phyloP scores from a whole-genome alignment of 2,329 filamentous ascomycete species.

The Moelleriella libera region DNA sequence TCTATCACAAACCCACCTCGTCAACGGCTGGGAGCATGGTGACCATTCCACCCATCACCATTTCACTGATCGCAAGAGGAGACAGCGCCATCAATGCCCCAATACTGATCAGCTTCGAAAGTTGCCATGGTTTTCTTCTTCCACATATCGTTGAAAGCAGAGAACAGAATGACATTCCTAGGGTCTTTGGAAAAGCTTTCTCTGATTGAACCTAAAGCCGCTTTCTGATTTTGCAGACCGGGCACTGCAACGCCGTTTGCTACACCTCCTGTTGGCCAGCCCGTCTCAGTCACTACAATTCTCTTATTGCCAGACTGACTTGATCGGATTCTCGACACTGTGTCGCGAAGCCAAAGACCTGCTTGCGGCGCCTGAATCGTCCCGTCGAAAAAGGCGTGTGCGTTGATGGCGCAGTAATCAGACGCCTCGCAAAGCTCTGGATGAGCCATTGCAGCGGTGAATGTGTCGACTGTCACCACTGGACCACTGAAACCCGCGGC shows the following conservation, averaged over 20 bases:
- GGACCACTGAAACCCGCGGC: constrained; percentile 53
- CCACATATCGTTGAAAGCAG: constrained; percentile 69
- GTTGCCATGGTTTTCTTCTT: constrained; percentile 50
- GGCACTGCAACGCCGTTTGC: constrained; percentile 57
- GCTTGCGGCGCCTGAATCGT: constrained; percentile 44
- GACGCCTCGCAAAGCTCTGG: constrained; percentile 57
- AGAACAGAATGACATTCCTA: constrained; percentile 54
- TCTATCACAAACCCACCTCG: too few relatives aligned
- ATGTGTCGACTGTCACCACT: constrained; percentile 71
- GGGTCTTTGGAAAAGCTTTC: constrained; percentile 35
- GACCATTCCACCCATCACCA: not conserved
- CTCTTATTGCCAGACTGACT: constrained; percentile 41
- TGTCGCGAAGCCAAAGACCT: constrained; percentile 50
- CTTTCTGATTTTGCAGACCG: constrained; percentile 47
- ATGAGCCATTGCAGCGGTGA: constrained; percentile 50
- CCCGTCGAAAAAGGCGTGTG: constrained; percentile 71
- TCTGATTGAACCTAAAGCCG: constrained; percentile 52
- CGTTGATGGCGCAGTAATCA: constrained; percentile 71
- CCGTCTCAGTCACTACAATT: constrained; percentile 70
- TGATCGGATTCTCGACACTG: constrained; percentile 30
- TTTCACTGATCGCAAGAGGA: constrained; percentile 7
- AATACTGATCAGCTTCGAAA: constrained; percentile 62
- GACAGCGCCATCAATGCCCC: constrained; percentile 44
- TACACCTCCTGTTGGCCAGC: constrained; percentile 63
- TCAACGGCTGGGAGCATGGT: too few relatives aligned